phyloP scores from a whole-genome alignment of 371 early-diverging fungal genomes.

The Mucor velutinosus region DNA sequence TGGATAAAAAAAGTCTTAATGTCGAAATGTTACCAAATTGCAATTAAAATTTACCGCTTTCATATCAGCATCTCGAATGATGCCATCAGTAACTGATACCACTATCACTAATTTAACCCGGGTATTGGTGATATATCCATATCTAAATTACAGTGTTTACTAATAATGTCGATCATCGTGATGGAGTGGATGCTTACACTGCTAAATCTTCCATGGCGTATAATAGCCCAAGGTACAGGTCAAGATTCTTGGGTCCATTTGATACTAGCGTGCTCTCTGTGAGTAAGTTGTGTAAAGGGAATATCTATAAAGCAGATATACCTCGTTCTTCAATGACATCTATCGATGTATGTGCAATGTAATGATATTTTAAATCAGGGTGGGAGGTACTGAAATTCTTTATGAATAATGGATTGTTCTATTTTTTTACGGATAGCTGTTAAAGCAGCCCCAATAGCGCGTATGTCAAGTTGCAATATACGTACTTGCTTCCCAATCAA shows the following conservation, averaged over 20 bases:
- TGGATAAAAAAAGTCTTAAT: background rate
- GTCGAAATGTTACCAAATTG: background rate
- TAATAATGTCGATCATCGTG: background rate
- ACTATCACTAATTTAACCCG: conserved; percentile 80
- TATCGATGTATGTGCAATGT: conserved; percentile 84
- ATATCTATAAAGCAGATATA: conserved; percentile 3
- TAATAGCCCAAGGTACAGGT: conserved; percentile 81
- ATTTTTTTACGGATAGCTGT: background rate
- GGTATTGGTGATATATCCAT: conserved; percentile 89
- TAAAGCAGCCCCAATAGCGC: background rate
- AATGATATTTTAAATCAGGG: conserved; percentile 85
- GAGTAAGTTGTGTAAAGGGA: background rate
- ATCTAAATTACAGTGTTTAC: conserved; percentile 39
- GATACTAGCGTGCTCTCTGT: conserved; percentile 30
- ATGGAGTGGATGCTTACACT: conserved; percentile 50
- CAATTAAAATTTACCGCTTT: conserved; percentile 57
- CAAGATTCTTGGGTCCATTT: conserved; percentile 67
- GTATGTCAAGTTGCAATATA: background rate
- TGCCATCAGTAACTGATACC: conserved; percentile 72
- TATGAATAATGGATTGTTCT: conserved; percentile 87
- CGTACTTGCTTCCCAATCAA: conserved; percentile 65
- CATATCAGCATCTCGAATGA: conserved; percentile 81
- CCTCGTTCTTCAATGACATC: conserved; percentile 89
- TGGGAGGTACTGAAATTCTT: conserved; percentile 74
- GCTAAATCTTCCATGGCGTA: conserved; percentile 87